Base-by-base conservation (phyloP, 2,329 filamentous ascomycete genomes). In the Botrytis squamosa region DNA sequence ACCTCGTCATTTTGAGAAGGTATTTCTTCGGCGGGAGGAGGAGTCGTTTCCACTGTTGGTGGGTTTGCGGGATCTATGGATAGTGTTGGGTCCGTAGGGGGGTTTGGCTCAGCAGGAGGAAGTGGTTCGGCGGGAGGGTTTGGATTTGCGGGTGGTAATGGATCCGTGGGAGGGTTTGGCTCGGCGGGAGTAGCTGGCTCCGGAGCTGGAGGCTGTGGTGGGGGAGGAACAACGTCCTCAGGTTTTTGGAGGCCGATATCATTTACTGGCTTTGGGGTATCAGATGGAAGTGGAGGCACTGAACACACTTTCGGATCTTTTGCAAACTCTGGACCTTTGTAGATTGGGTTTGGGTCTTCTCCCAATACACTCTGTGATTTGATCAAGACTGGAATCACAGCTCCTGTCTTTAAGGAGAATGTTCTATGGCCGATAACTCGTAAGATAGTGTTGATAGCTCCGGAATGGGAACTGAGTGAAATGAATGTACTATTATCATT, bases 321-420 rank as follows among this genome's bases (percentile, higher is more conserved):
- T 9, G 42, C 44, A 29, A 59, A 67, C 14, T n/a, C 46, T 14
- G 70, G 70, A 20, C 62, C 70, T 14, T 55, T 67, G 22, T 72
- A 72, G 10, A 60, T 25, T 10, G 71, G 71, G 22, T 49, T 42
- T 5, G 78, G 78, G 20, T 71, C 7, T 10, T 33, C 36, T 4
- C 78, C 76, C 38, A 60, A 20, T 33, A 85, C 63, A 16, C 80
- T 86, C 76, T 88, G 85, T 1, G 87, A 89, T 81, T 87, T 89
- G 40, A 93, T 87, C 1, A 93, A 84, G 3, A 92, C 89, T 0
- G 91, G 90, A 44, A 93, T 91, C 12, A 90, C 88, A 75, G 90
- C 88, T 14, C 91, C 91, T 0, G 91, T 93, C n/a, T 85, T 84
- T 20, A 93, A 83, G 1, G 83, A 80, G 79, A 93, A 93, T 1